Evolutionary conservation across 225 moss, liverwort and hornwort species (phyloP), one percentile per base, ranked within the genome.

Genomic region (Physcomitrium patens): DNA sequence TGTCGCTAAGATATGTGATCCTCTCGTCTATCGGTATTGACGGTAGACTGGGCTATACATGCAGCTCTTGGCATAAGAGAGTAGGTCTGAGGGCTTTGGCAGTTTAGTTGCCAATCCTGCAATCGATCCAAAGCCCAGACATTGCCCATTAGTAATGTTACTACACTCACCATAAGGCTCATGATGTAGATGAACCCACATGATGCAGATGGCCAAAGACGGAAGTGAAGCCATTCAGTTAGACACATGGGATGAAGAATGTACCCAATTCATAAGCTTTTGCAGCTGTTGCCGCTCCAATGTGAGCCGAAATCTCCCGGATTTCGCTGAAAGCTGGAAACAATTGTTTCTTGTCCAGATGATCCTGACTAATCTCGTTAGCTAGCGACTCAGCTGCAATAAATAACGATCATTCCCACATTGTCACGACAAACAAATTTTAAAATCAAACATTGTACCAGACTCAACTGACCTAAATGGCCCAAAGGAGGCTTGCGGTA

Each of bases 81-180:
- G 76, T 17, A 86, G 86, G 69, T 86, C 86, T 26, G 78, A 81
- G 0, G 83, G 83, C 9, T 78, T 84, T 1, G 86, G 86, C 63
- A 83, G 83, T 81, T 80, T 83, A 1, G 83, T 86, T 55, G 86
- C 86, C 83, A 86, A 61, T 47, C 83, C 86, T 86, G 68, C 46
- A 78, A 57, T 45, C 41, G 46, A 50, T 19, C n/a, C 12, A 63
- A 58, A 24, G 13, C 28, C 27, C 75, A 67, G 6, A 16, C 31
- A 45, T 45, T 8, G 28, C 47, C 27, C 17, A 67, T 83, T 37
- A 79, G 13, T 7, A 42, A 31, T 4, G 0, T 37, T 37, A 68
- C 28, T 20, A 26, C 52, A 26, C 10, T 22, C 43, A 31, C 6
- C 14, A 65, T 27, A 44, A 46, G 19, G 31, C 31, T 37, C 31